These are phyloP conservation scores for Escallonia herrerae DNA, from an alignment of 129 eudicot genomes.

Conservation along the genomic window DNA sequence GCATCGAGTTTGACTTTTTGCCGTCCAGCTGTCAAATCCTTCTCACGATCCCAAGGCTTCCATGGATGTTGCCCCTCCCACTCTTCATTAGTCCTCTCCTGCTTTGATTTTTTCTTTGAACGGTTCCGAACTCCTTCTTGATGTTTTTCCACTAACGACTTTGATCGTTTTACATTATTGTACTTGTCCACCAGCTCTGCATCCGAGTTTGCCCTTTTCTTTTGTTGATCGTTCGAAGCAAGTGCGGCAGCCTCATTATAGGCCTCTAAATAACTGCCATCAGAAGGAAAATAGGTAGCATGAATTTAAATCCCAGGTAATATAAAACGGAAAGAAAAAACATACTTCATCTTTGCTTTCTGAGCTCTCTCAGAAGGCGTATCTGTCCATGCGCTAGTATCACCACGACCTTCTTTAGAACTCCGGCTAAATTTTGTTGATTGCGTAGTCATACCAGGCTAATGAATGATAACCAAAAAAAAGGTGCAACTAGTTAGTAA, in stretches of 20 bases:
- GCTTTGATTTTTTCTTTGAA: slow-evolving; percentile 47
- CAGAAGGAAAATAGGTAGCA: not conserved
- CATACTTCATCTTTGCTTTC: slow-evolving; percentile 91
- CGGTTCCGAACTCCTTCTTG: slow-evolving; percentile 43
- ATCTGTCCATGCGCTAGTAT: slow-evolving; percentile 97
- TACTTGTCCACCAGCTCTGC: slow-evolving; percentile 86
- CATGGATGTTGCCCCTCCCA: slow-evolving; percentile 98
- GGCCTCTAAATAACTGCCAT: slow-evolving; percentile 84
- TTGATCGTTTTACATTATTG: slow-evolving; percentile 82
- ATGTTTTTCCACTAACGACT: slow-evolving; percentile 88
- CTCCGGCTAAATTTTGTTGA: slow-evolving; percentile 69
- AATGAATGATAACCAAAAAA: not conserved
- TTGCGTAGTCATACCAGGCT: slow-evolving; percentile 80
- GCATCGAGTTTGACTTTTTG: slow-evolving; percentile 75
- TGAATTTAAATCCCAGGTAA: too few species aligned
- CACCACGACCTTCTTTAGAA: slow-evolving; percentile 93
- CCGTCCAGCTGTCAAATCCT: slow-evolving; percentile 89
- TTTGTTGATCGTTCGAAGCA: slow-evolving; percentile 61
- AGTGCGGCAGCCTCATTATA: slow-evolving; percentile 89
- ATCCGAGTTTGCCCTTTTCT: slow-evolving; percentile 35
- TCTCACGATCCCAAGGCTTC: slow-evolving; percentile 99
- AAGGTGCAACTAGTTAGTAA: not conserved
- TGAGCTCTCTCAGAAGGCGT: slow-evolving; percentile 88
- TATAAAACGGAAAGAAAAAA: not conserved
- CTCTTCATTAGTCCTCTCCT: slow-evolving; percentile 37